These are phyloP conservation scores for Aureobasidium melanogenum DNA, from an alignment of 2,329 filamentous ascomycete species.

Conservation along the genomic window DNA sequence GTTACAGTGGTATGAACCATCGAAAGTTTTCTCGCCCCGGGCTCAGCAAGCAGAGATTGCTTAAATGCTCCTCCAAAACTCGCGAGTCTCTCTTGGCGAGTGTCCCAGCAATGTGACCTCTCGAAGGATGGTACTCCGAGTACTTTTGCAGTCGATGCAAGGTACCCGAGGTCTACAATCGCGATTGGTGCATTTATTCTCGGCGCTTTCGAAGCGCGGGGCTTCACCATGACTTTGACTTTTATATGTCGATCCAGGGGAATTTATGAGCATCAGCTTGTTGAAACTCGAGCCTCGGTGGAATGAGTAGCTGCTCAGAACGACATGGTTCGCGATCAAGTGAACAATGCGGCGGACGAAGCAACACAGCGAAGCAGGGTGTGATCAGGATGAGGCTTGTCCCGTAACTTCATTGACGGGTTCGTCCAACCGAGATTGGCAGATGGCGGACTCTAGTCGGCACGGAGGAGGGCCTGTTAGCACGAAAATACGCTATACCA, in stretches of 20 bases:
- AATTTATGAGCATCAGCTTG: not conserved
- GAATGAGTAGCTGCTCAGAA: not conserved
- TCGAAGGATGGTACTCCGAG: not conserved
- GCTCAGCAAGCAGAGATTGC: not conserved
- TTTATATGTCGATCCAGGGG: not conserved
- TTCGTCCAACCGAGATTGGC: not conserved
- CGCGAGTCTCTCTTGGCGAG: not conserved
- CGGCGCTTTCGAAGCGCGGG: not conserved
- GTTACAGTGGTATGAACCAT: not conserved
- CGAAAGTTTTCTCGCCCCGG: not conserved
- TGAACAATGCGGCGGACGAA: not conserved
- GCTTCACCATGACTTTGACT: not conserved
- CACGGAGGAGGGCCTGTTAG: not conserved
- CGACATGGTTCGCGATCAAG: not conserved
- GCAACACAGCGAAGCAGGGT: not conserved
- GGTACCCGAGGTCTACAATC: not conserved
- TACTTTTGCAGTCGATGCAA: not conserved
- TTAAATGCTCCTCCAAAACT: not conserved
- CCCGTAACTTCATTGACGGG: not conserved
- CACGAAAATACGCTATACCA: not conserved
- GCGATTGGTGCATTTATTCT: not conserved
- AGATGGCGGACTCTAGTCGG: not conserved
- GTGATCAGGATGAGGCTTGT: not conserved
- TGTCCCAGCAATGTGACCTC: not conserved
- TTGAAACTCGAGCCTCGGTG: not conserved